Evolutionary conservation across 2,329 filamentous ascomycete genomes (phyloP).

Genomic region (Cordyceps sp.): DNA sequence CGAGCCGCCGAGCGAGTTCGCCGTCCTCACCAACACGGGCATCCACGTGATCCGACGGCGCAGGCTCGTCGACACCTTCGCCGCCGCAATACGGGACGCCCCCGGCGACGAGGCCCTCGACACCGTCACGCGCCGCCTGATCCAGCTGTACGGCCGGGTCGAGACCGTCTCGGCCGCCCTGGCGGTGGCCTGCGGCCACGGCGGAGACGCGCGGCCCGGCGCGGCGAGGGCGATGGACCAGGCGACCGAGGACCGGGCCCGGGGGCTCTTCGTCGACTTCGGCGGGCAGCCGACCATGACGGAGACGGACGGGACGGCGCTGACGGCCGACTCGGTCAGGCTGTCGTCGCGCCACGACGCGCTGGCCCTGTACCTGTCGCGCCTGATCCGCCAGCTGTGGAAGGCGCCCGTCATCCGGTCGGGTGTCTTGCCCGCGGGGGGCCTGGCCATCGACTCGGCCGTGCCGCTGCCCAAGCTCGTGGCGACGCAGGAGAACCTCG

Average conservation of each 20-base stretch:
- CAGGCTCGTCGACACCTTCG: slow-evolving; percentile 83
- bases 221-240: slow-evolving; percentile 69
- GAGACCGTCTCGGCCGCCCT: slow-evolving; percentile 84
- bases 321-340: slow-evolving; percentile 65
- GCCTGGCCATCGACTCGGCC: slow-evolving; percentile 47
- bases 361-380: slow-evolving; percentile 70
- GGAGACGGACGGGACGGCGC: slow-evolving; percentile 54
- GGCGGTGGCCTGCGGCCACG: slow-evolving; percentile 89
- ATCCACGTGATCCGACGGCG: slow-evolving; percentile 73
- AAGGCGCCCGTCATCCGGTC: slow-evolving; percentile 55
- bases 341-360: slow-evolving; percentile 84
- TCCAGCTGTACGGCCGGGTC: slow-evolving; percentile 68
- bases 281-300: slow-evolving; percentile 76
- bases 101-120: slow-evolving; percentile 68
- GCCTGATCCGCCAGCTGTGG: slow-evolving; percentile 83
- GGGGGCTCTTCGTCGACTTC: slow-evolving; percentile 79
- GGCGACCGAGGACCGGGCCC: slow-evolving; percentile 68
- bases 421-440: slow-evolving; percentile 33
- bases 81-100: slow-evolving; percentile 57
- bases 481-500: slow-evolving; percentile 63
- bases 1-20: slow-evolving; percentile 63
- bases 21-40: slow-evolving; percentile 79
- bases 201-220: slow-evolving; percentile 54
- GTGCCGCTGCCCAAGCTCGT: slow-evolving; percentile 53
- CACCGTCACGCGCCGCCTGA: slow-evolving; percentile 67